A percentile compares a stretch with the other conserved stretches of the same genome.
phyloP scores from a whole-genome alignment of 768 basidiomycete species.

The Flagelloscypha sp. region DNA sequence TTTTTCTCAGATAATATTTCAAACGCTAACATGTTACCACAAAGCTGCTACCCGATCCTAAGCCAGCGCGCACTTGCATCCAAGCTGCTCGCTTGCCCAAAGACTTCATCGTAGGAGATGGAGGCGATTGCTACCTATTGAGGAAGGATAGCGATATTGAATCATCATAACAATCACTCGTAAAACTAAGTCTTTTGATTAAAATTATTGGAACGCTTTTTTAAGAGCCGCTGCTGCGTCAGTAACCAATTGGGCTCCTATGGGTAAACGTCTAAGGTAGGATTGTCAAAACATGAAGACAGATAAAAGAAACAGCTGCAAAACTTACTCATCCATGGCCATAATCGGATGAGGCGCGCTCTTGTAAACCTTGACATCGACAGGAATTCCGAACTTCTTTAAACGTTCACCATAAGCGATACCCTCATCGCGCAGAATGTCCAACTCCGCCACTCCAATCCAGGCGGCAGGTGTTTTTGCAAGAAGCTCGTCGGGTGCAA shows the following conservation, averaged over 20 bases:
- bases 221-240: slow-evolving; percentile 27
- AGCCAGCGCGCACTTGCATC: slow-evolving; percentile 71
- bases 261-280: slow-evolving; percentile 15
- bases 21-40: not conserved
- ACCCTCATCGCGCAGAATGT: slow-evolving; percentile 62
- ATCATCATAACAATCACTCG: slow-evolving; percentile 10
- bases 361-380: slow-evolving; percentile 49
- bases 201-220: slow-evolving; percentile 25
- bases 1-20: not conserved
- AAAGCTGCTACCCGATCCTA: slow-evolving; percentile 43
- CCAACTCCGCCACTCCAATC: slow-evolving; percentile 57
- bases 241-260: slow-evolving; percentile 28
- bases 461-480: slow-evolving; percentile 46
- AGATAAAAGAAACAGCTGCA: not conserved
- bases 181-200: no score
- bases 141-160: slow-evolving; percentile 11
- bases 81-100: slow-evolving; percentile 62
- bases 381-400: slow-evolving; percentile 40
- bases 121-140: slow-evolving; percentile 49
- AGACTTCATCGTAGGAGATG: slow-evolving; percentile 68
- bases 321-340: slow-evolving; percentile 52
- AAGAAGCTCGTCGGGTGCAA: slow-evolving; percentile 50
- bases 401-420: slow-evolving; percentile 54
- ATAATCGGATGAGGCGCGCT: slow-evolving; percentile 65
- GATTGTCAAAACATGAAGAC: slow-evolving; percentile 3